Conservation (phyloP, 805 yeast genomes). For the Kodamaea jinghongensis region DNA sequence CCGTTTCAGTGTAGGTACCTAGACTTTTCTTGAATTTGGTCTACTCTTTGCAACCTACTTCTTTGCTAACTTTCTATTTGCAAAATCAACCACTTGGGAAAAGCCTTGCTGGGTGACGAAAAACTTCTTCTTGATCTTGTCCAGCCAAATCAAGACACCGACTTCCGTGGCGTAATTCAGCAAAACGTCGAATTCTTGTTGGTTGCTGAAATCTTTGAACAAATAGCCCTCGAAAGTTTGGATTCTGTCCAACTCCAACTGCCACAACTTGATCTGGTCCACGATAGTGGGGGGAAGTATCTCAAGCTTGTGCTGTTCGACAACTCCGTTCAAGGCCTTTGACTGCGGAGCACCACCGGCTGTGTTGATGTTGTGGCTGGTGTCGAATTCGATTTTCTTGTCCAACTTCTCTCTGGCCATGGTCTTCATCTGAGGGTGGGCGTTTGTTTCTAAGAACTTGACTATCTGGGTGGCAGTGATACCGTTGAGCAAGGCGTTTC, state of each 20-base stretch:
- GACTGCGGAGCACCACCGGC: constrained; percentile 41
- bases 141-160: constrained; percentile 90
- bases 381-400: constrained; percentile 64
- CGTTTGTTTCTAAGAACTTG: constrained; percentile 83
- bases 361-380: constrained; percentile 46
- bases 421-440: constrained; percentile 86
- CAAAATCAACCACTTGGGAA: constrained; percentile 86
- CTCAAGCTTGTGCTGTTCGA: constrained; percentile 51
- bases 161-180: constrained; percentile 82
- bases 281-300: constrained; percentile 93
- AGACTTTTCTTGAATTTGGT: no score
- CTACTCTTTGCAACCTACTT: neutral
- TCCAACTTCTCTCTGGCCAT: constrained; percentile 66
- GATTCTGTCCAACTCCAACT: constrained; percentile 89
- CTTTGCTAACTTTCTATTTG: constrained; percentile 51
- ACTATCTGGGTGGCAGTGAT: constrained; percentile 95
- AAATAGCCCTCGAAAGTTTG: constrained; percentile 82
- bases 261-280: constrained; percentile 96
- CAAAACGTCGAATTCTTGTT: constrained; percentile 70
- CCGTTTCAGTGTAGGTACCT: no score
- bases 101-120: constrained; percentile 89
- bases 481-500: constrained; percentile 81
- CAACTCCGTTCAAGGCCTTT: constrained; percentile 25
- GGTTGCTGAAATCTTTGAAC: constrained; percentile 79
- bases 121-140: constrained; percentile 63